A percentile compares a stretch with the other conserved stretches of the same genome.
phyloP scores from a whole-genome alignment of 2,329 filamentous ascomycete genomes.

The Aschersonia sp. region DNA sequence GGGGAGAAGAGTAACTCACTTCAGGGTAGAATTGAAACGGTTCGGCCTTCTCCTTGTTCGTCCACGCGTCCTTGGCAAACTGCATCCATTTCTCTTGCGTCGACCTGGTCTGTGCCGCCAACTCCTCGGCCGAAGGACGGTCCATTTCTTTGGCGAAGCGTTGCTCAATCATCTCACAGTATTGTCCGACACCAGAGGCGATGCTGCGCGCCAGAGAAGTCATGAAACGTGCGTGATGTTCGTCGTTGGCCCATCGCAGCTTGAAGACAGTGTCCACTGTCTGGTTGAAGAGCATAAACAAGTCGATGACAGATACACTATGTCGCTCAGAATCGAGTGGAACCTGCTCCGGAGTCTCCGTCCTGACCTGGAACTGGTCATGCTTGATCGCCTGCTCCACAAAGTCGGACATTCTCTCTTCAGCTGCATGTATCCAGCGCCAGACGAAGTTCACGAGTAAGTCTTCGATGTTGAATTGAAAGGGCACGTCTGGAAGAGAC shows the following conservation, averaged over 20 bases:
- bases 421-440: constrained; percentile 79
- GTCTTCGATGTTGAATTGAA: constrained; percentile 78
- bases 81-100: constrained; percentile 88
- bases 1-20: constrained; percentile 35
- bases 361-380: constrained; percentile 68
- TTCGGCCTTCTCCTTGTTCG: constrained; percentile 80
- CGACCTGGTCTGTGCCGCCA: constrained; percentile 61
- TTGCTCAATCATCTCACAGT: constrained; percentile 82
- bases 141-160: constrained; percentile 89
- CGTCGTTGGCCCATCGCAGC: constrained; percentile 82
- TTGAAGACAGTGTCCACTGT: constrained; percentile 74
- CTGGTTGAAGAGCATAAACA: constrained; percentile 89
- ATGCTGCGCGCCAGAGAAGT: constrained; percentile 79
- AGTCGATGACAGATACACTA: constrained; percentile 83
- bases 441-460: constrained; percentile 78
- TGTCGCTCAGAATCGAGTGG: constrained; percentile 72
- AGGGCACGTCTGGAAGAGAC: constrained; percentile 56
- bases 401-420: constrained; percentile 65
- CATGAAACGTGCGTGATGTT: constrained; percentile 95
- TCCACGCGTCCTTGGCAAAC: constrained; percentile 86
- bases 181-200: constrained; percentile 66
- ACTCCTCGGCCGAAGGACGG: constrained; percentile 72
- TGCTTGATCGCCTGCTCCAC: constrained; percentile 85
- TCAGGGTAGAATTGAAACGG: constrained; percentile 94
- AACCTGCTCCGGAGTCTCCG: constrained; percentile 44